Percentiles rank a stretch among this genome's conserved stretches.
phyloP scores from a whole-genome alignment of 2,329 filamentous ascomycete genomes.

The Scortechinia acanthostroma region DNA sequence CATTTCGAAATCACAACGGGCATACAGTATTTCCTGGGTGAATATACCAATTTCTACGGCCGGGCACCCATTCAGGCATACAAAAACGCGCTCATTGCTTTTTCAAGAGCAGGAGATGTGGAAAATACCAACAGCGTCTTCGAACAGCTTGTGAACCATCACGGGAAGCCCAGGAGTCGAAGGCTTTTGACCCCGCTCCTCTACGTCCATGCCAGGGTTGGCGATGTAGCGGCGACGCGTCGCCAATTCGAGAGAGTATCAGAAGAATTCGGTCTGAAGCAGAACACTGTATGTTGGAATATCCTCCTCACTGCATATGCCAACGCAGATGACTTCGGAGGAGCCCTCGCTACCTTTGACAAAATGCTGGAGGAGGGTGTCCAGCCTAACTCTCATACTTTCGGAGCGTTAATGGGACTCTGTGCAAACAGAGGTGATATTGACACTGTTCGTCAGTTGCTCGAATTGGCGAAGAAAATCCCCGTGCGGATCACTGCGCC shows the following conservation, averaged over 20 bases:
- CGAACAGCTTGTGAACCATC: not conserved
- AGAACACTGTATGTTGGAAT: not conserved
- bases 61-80: not conserved
- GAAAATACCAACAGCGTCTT: not conserved
- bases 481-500: not conserved
- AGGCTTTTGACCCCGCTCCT: not conserved
- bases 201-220: not conserved
- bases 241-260: not conserved
- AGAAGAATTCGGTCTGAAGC: not conserved
- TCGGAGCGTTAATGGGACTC: not conserved
- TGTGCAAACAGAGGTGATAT: not conserved
- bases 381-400: not conserved
- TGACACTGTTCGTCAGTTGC: not conserved
- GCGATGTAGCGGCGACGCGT: not conserved
- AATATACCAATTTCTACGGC: not conserved
- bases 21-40: not conserved
- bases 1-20: not conserved
- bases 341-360: not conserved
- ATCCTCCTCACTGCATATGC: not conserved
- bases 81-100: not conserved
- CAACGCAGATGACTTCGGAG: not conserved
- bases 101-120: not conserved
- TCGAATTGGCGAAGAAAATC: not conserved
- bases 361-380: not conserved
- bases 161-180: not conserved